Evolutionary conservation across 345 rosid genomes (phyloP).

Genomic region (Syzygium aromaticum): DNA sequence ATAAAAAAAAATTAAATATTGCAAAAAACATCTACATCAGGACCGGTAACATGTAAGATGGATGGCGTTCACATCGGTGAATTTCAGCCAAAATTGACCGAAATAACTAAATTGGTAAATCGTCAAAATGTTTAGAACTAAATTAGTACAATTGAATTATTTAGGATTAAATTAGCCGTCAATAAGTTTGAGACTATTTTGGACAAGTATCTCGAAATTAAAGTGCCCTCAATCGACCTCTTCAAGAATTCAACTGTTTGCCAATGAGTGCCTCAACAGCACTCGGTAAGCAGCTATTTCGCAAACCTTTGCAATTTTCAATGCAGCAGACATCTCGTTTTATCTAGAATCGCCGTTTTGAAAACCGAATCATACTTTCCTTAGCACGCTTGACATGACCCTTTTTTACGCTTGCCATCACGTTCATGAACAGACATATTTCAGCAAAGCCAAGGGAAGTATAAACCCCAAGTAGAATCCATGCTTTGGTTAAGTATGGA

Average conservation of each 20-base stretch:
- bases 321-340: neutral
- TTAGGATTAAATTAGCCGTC: accelerated
- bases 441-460: neutral
- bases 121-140: accelerated
- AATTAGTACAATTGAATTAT: neutral
- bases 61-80: accelerated
- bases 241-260: neutral
- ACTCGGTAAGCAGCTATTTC: neutral
- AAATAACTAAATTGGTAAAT: accelerated
- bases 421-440: neutral
- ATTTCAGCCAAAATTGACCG: accelerated
- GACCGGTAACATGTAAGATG: accelerated
- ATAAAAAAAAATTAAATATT: neutral
- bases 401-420: neutral
- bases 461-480: neutral
- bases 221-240: neutral
- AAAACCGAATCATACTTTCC: neutral
- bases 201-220: neutral
- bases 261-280: neutral
- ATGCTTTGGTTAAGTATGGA: neutral
- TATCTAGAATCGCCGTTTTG: neutral
- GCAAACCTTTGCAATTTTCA: neutral
- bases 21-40: accelerated
- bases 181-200: neutral
- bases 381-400: neutral